Evolutionary conservation across 306 rosid species (phyloP).

Genomic region (Dryas octopetala): DNA sequence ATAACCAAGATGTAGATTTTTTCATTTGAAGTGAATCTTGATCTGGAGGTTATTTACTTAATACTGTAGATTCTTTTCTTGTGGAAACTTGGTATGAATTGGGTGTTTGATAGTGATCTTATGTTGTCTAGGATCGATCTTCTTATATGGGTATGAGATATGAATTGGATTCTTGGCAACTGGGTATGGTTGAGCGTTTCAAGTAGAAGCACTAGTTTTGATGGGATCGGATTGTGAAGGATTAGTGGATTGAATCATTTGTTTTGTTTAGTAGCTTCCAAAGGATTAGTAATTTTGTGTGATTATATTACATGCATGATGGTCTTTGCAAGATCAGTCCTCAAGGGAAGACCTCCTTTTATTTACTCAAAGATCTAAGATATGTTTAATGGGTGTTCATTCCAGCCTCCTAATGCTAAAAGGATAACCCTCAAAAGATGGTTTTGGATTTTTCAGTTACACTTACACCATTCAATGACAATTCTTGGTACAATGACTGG

Average conservation of each 20-base stretch:
- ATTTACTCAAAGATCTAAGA: constrained; percentile 4
- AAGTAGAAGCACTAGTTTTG: background rate
- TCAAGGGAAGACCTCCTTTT: background rate
- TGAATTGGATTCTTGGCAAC: background rate
- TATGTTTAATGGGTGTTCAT: background rate
- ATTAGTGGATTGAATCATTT: background rate
- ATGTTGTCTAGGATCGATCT: background rate
- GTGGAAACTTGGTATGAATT: background rate
- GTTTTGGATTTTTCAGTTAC: background rate
- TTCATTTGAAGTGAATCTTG: background rate
- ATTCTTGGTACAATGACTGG: background rate
- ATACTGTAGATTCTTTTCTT: background rate
- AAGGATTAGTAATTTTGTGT: background rate
- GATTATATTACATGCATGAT: background rate
- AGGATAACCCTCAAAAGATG: background rate
- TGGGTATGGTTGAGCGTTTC: background rate
- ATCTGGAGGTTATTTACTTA: constrained; percentile 1
- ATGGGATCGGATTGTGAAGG: background rate
- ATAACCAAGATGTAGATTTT: background rate
- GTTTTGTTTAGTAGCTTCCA: background rate
- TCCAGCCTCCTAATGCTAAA: background rate
- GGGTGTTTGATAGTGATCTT: constrained; percentile 15
- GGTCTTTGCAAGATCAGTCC: background rate
- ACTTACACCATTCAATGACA: background rate
- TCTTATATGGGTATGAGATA: background rate